These are phyloP conservation scores for Fistulinella prunicolor DNA, from an alignment of 768 basidiomycete species.

Conservation along the genomic window DNA sequence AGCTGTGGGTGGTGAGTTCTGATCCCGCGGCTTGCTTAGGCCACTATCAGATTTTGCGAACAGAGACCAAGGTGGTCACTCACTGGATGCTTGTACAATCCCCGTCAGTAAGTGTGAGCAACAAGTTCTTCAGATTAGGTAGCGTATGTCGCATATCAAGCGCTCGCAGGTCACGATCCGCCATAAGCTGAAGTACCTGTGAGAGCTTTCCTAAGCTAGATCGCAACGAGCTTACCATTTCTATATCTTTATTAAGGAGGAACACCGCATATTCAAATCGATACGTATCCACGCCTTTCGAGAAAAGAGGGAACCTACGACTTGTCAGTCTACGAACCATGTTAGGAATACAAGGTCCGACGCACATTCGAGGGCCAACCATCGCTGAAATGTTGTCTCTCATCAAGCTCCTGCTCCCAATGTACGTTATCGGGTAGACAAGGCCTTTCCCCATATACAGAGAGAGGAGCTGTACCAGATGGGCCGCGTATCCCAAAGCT, in stretches of 20 bases:
- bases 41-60: slow-evolving; percentile 10
- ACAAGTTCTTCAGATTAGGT: slow-evolving; percentile 91
- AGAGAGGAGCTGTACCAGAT: slow-evolving; percentile 80
- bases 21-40: slow-evolving; percentile 15
- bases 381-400: slow-evolving; percentile 92
- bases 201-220: neutral
- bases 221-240: slow-evolving; percentile 56
- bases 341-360: slow-evolving; percentile 13
- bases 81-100: slow-evolving; percentile 50
- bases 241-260: slow-evolving; percentile 94
- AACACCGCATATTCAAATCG: slow-evolving; percentile 98
- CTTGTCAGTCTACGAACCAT: slow-evolving; percentile 9
- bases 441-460: slow-evolving; percentile 72
- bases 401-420: slow-evolving; percentile 88
- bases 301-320: slow-evolving; percentile 89
- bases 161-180: slow-evolving; percentile 81
- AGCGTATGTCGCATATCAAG: slow-evolving; percentile 94
- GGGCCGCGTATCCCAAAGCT: slow-evolving; percentile 87
- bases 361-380: slow-evolving; percentile 92
- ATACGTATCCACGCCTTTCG: slow-evolving; percentile 93
- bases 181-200: slow-evolving; percentile 66
- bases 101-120: slow-evolving; percentile 80
- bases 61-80: slow-evolving; percentile 22
- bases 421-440: slow-evolving; percentile 86
- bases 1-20: slow-evolving; percentile 22